phyloP scores from a whole-genome alignment of 2,329 filamentous ascomycete species.

The Chalara sp. region DNA sequence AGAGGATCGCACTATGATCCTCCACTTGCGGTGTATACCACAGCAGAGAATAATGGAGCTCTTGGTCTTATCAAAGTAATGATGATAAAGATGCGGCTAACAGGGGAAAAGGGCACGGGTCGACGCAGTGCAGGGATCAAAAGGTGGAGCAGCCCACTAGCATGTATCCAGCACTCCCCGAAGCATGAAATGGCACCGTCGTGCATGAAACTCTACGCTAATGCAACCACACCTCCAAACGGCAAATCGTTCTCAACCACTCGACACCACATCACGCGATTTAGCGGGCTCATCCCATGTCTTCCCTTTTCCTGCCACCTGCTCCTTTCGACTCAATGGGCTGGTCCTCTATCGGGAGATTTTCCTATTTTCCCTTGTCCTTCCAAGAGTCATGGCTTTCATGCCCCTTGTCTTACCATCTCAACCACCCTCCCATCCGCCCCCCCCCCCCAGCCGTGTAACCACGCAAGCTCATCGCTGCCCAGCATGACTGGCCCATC shows the following conservation, averaged over 20 bases:
- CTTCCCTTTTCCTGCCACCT: not conserved
- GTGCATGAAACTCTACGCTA: slow-evolving; percentile 4
- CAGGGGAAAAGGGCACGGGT: too few species aligned
- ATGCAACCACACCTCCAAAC: slow-evolving; percentile 6
- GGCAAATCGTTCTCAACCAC: slow-evolving; percentile 5
- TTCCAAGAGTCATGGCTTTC: not conserved
- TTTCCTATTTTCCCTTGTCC: too few species aligned
- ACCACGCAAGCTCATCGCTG: not conserved
- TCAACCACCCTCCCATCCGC: not conserved
- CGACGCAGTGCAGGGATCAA: too few species aligned
- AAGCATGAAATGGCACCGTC: slow-evolving; percentile 1
- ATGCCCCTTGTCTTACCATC: slow-evolving; percentile 12
- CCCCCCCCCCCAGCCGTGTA: too few species aligned
- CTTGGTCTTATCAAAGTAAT: too few species aligned
- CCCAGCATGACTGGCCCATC: slow-evolving; percentile 10
- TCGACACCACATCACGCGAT: slow-evolving; percentile 15
- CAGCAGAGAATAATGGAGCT: too few species aligned
- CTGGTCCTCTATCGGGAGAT: not conserved
- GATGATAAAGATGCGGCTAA: too few species aligned
- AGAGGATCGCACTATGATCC: too few species aligned
- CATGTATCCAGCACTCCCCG: too few species aligned
- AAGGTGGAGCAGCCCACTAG: too few species aligned
- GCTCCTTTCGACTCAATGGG: not conserved
- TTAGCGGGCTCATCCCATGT: slow-evolving; percentile 1
- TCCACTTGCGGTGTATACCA: too few species aligned